Evolutionary conservation across 1,284 basidiomycete genomes (phyloP).

Genomic region (Ustilago sp.): DNA sequence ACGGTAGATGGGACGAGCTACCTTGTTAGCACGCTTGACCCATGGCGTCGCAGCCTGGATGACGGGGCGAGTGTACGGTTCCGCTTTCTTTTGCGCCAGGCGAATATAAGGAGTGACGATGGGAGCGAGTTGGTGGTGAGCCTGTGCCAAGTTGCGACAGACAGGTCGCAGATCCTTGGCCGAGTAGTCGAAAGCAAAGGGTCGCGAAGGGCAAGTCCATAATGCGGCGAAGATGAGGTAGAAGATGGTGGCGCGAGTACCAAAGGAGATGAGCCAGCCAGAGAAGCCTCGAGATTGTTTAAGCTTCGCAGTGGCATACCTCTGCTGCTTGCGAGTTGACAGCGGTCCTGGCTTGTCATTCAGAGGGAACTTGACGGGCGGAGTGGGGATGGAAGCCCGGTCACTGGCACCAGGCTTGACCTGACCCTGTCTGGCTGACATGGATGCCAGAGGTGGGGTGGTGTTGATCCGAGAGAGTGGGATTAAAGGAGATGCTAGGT

Average conservation of each 20-base stretch:
- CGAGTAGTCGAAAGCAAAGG: conserved; percentile 62
- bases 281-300: conserved; percentile 33
- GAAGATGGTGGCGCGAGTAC: conserved; percentile 48
- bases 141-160: conserved; percentile 61
- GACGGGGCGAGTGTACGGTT: conserved; percentile 64
- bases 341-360: conserved; percentile 24
- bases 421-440: conserved; percentile 20
- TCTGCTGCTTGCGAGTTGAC: conserved; percentile 10
- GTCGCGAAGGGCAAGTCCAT: conserved; percentile 61
- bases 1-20: conserved; percentile 48
- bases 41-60: conserved; percentile 49
- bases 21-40: conserved; percentile 44
- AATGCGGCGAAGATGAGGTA: conserved; percentile 56
- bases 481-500: conserved; percentile 4
- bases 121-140: conserved; percentile 56
- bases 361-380: conserved; percentile 35
- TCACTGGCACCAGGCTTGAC: conserved; percentile 32
- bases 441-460: background rate
- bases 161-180: conserved; percentile 55
- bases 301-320: background rate
- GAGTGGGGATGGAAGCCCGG: conserved; percentile 43
- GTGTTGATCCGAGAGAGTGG: background rate
- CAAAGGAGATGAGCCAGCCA: conserved; percentile 46
- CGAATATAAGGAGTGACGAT: conserved; percentile 51
- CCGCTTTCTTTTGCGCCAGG: conserved; percentile 38